phyloP scores from a whole-genome alignment of 2,329 filamentous ascomycete genomes.

The Trichophyton mentagrophytes region DNA sequence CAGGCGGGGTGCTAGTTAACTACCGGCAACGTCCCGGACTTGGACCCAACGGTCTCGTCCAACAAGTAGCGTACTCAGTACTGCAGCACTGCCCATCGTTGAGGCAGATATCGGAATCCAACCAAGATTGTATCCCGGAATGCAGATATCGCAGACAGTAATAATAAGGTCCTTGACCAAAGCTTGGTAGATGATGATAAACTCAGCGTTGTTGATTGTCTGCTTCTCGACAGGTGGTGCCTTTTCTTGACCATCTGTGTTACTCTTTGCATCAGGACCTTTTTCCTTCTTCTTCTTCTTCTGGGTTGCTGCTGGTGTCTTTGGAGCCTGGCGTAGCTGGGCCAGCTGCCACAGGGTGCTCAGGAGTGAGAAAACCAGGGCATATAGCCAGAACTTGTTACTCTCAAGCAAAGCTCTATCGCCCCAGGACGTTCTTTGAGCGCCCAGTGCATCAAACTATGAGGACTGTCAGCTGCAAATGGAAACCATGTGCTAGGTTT shows the following conservation, averaged over 20 bases:
- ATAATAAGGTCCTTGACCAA: slow-evolving; percentile 41
- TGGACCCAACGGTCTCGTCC: slow-evolving; percentile 47
- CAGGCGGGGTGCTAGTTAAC: background rate
- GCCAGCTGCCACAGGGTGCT: slow-evolving; percentile 18
- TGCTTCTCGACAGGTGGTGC: slow-evolving; percentile 5
- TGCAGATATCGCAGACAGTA: slow-evolving; percentile 48
- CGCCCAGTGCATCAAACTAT: slow-evolving; percentile 41
- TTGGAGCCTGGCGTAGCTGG: slow-evolving; percentile 6
- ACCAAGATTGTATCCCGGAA: slow-evolving; percentile 48
- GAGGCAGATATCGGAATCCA: slow-evolving; percentile 45
- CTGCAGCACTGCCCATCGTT: slow-evolving; percentile 46
- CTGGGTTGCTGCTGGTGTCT: background rate
- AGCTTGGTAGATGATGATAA: background rate
- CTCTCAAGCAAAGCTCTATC: slow-evolving; percentile 44
- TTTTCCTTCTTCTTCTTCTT: background rate
- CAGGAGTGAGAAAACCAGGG: slow-evolving; percentile 41
- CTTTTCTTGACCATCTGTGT: slow-evolving; percentile 5
- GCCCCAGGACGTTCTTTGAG: slow-evolving; percentile 34
- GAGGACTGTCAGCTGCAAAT: background rate
- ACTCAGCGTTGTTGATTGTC: background rate
- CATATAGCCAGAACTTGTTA: slow-evolving; percentile 58
- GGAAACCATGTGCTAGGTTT: too few species aligned
- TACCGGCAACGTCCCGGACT: slow-evolving; percentile 3
- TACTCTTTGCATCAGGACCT: slow-evolving; percentile 17
- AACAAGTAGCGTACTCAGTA: slow-evolving; percentile 50